phyloP scores from a whole-genome alignment of 164 flowering plant species.

The Berberis thunbergii region DNA sequence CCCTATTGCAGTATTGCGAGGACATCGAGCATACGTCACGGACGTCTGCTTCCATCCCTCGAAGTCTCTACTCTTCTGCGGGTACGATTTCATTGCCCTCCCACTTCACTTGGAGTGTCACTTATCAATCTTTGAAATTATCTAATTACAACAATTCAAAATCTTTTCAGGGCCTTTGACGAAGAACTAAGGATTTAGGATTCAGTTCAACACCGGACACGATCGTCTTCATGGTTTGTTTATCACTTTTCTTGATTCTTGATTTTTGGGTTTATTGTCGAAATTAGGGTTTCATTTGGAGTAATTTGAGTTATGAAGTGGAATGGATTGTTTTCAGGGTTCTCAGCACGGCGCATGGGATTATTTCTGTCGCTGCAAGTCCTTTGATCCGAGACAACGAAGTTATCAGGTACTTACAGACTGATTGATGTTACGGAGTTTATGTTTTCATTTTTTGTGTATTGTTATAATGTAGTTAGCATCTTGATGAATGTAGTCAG shows the following conservation, averaged over 20 bases:
- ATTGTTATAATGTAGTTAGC: neutral
- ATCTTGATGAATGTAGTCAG: constrained; percentile 40
- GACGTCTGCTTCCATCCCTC: constrained; percentile 70
- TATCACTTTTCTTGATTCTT: neutral
- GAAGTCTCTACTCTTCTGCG: constrained; percentile 44
- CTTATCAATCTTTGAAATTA: neutral
- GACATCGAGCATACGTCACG: constrained; percentile 79
- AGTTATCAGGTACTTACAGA: constrained; percentile 51
- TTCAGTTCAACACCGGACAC: constrained; percentile 54
- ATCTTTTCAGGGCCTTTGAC: constrained; percentile 45
- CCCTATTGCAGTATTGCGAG: constrained; percentile 74
- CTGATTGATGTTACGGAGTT: neutral
- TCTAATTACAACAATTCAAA: neutral
- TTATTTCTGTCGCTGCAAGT: constrained; percentile 49
- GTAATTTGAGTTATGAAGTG: neutral
- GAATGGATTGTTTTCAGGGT: constrained; percentile 37
- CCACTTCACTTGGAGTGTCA: neutral
- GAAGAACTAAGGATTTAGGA: constrained; percentile 91
- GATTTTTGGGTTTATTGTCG: neutral
- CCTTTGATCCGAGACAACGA: constrained; percentile 47
- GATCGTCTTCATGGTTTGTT: constrained; percentile 65
- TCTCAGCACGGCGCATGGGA: constrained; percentile 78
- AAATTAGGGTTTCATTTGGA: neutral
- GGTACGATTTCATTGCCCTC: constrained; percentile 23
- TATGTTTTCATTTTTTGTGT: neutral